Evolutionary conservation across 805 yeast species (phyloP).

Genomic region (Hanseniaspora vineae): DNA sequence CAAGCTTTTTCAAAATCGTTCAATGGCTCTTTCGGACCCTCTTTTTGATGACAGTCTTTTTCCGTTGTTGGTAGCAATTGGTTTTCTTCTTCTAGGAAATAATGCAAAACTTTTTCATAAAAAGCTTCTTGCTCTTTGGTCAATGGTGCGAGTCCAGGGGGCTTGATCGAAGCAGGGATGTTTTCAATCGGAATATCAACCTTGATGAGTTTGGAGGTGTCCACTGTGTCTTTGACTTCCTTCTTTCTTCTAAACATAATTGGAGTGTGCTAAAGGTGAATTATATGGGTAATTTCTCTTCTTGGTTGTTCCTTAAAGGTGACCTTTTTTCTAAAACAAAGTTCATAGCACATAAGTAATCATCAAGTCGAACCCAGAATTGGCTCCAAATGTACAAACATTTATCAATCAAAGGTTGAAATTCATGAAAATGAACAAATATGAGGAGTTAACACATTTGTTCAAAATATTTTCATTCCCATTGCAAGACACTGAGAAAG

Average conservation of each 20-base stretch:
- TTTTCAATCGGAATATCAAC: constrained; percentile 38
- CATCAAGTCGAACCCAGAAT: too few species aligned
- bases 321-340: too few species aligned
- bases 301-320: too few species aligned
- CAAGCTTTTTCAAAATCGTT: constrained; percentile 63
- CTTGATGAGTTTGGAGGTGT: constrained; percentile 19
- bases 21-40: constrained; percentile 22
- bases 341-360: too few species aligned
- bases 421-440: too few species aligned
- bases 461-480: too few species aligned
- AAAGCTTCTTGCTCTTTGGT: constrained; percentile 42
- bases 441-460: too few species aligned
- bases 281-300: too few species aligned
- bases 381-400: too few species aligned
- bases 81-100: constrained; percentile 42
- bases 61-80: constrained; percentile 39
- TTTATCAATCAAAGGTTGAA: too few species aligned
- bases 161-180: constrained; percentile 38
- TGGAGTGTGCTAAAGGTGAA: too few species aligned
- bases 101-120: constrained; percentile 47
- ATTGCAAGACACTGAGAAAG: too few species aligned
- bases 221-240: constrained; percentile 11
- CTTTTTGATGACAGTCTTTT: constrained; percentile 19
- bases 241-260: constrained; percentile 12
- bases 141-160: constrained; percentile 37